phyloP scores from a whole-genome alignment of 495 filamentous ascomycete genomes.

The Thermothielavioides terrestris region DNA sequence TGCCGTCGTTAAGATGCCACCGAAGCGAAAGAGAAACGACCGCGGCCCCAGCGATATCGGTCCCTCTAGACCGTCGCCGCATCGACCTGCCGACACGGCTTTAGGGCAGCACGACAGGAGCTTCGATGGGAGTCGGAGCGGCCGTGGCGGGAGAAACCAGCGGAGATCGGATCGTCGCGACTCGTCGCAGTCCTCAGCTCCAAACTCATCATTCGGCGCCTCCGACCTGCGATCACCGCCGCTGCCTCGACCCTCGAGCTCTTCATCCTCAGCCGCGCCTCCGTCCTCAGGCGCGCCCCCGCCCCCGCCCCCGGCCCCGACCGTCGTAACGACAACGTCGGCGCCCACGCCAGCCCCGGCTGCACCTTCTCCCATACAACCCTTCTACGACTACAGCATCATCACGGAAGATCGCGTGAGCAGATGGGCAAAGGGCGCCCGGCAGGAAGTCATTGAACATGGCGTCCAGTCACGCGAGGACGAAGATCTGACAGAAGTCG shows the following conservation, averaged over 20 bases:
- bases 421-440: constrained; percentile 39
- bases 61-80: constrained; percentile 41
- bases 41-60: constrained; percentile 34
- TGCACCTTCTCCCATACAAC: constrained; percentile 20
- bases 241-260: constrained; percentile 35
- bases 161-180: constrained; percentile 39
- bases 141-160: constrained; percentile 30
- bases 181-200: constrained; percentile 27
- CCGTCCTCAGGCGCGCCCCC: too few species aligned
- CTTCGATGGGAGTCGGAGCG: constrained; percentile 31
- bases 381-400: constrained; percentile 40
- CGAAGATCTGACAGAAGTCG: constrained; percentile 56
- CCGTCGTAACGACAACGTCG: neutral
- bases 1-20: constrained; percentile 33
- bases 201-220: constrained; percentile 5
- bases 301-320: neutral
- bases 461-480: constrained; percentile 50
- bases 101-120: constrained; percentile 44
- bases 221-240: constrained; percentile 33
- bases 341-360: neutral
- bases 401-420: constrained; percentile 40
- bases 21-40: constrained; percentile 48
- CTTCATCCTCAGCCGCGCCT: constrained; percentile 32
- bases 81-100: constrained; percentile 41
- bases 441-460: constrained; percentile 43